These are phyloP conservation scores for Diaporthe vexans DNA, from an alignment of 2,329 filamentous ascomycete genomes.

Conservation along the genomic window DNA sequence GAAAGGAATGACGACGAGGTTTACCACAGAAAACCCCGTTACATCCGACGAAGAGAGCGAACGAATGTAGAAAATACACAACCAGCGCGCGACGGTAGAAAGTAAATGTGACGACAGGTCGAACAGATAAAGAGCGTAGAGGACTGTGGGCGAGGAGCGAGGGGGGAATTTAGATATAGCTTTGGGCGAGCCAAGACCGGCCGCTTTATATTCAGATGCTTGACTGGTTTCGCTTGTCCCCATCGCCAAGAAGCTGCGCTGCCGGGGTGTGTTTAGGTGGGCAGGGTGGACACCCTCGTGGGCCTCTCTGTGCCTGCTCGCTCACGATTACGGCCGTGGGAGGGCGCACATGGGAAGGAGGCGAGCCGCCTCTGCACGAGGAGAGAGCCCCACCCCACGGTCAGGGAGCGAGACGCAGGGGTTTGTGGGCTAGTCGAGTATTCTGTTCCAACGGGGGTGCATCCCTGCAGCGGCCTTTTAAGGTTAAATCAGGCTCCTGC, in stretches of 20 bases:
- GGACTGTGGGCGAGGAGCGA: conserved; percentile 21
- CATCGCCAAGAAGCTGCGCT: conserved; percentile 36
- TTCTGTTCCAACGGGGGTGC: conserved; percentile 3
- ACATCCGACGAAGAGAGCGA: conserved; percentile 35
- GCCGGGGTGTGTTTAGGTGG: conserved; percentile 31
- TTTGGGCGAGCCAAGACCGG: conserved; percentile 27
- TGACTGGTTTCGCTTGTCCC: conserved; percentile 31
- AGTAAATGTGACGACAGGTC: conserved; percentile 32
- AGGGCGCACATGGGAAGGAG: conserved; percentile 36
- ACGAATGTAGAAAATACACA: conserved; percentile 39
- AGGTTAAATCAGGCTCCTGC: conserved; percentile 35
- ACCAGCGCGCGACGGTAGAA: conserved; percentile 36
- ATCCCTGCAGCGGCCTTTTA: conserved; percentile 34
- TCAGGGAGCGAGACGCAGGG: conserved; percentile 35
- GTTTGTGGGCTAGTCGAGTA: conserved; percentile 11
- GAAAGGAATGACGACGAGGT: conserved; percentile 39
- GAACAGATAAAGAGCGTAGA: conserved; percentile 12
- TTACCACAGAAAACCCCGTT: conserved; percentile 19
- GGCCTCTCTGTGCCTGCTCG: neutral
- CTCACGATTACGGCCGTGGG: conserved; percentile 22
- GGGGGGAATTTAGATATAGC: conserved; percentile 32
- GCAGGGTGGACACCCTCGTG: conserved; percentile 11
- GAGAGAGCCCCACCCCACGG: conserved; percentile 37
- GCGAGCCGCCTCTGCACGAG: conserved; percentile 30
- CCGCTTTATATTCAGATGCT: conserved; percentile 31